These are phyloP conservation scores for Trichosporon coremiiforme DNA, from an alignment of 1,284 basidiomycete genomes.

Conservation along the genomic window DNA sequence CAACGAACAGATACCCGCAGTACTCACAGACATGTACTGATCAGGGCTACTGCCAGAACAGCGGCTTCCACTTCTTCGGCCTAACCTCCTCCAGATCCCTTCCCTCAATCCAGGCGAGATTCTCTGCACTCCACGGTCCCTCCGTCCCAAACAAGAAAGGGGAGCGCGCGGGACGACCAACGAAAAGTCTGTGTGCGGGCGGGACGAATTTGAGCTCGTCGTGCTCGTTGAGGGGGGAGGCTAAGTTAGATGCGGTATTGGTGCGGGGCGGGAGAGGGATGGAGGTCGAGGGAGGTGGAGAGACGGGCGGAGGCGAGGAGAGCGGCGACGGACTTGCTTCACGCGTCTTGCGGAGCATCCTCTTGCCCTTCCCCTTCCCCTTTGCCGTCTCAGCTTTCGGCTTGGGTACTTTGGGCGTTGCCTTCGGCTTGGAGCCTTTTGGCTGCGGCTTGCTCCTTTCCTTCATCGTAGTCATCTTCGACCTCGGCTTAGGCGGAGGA, in stretches of 20 bases:
- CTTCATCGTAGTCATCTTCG: background rate
- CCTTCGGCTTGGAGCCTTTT: background rate
- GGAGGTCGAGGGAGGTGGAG: background rate
- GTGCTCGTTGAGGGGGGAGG: background rate
- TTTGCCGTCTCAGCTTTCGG: background rate
- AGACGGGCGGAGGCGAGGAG: too few species aligned
- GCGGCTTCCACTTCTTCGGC: background rate
- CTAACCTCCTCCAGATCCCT: background rate
- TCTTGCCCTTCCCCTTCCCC: background rate
- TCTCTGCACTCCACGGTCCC: conserved; percentile 3
- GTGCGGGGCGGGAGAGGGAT: too few species aligned
- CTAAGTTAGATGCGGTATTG: too few species aligned
- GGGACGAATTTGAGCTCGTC: background rate
- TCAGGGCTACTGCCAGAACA: background rate
- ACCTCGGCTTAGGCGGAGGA: background rate
- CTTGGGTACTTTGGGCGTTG: background rate
- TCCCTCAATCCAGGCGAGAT: conserved; percentile 17
- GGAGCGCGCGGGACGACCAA: conserved; percentile 7
- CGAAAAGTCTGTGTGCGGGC: background rate
- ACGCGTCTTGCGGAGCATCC: background rate
- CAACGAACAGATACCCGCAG: background rate
- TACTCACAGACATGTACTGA: background rate
- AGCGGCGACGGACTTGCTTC: background rate
- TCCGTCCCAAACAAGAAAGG: conserved; percentile 15
- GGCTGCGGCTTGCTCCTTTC: background rate